A percentile compares a stretch with the other conserved stretches of the same genome.
Evolutionary conservation across 2,329 filamentous ascomycete genomes (phyloP).

Genomic region (Calycina herbarum): DNA sequence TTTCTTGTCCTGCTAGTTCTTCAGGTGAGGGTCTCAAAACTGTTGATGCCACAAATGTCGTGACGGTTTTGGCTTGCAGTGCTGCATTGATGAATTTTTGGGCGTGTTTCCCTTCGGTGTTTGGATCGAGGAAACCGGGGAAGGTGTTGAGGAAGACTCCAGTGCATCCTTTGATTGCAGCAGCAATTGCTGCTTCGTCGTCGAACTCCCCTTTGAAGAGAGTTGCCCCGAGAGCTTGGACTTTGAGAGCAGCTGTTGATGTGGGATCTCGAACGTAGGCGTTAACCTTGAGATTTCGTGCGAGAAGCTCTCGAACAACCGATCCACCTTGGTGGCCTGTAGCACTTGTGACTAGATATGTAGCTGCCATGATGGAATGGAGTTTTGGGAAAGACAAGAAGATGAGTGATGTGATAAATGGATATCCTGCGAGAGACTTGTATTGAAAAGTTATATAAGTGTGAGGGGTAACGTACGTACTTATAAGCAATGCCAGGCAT

Average conservation of each 20-base stretch:
- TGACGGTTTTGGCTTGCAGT: conserved; percentile 13
- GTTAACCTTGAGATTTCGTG: conserved; percentile 14
- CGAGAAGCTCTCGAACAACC: conserved; percentile 18
- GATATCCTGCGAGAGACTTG: background rate
- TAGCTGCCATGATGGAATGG: conserved; percentile 4
- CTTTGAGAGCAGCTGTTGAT: conserved; percentile 7
- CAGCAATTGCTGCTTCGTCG: conserved; percentile 12
- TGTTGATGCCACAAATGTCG: conserved; percentile 18
- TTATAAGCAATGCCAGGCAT: background rate
- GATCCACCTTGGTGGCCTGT: conserved; percentile 22
- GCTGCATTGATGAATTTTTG: conserved; percentile 19
- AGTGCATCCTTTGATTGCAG: conserved; percentile 35
- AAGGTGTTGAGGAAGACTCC: conserved; percentile 22
- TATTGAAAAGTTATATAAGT: background rate
- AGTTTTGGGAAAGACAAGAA: background rate
- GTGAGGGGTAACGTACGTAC: background rate
- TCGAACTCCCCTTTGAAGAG: conserved; percentile 23
- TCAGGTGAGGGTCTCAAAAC: background rate
- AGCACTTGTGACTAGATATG: conserved; percentile 29
- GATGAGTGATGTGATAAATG: background rate
- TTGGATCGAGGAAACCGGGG: conserved; percentile 10
- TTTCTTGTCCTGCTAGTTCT: conserved; percentile 3
- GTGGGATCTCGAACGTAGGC: conserved; percentile 21
- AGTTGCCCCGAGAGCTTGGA: conserved; percentile 17
- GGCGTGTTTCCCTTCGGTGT: conserved; percentile 16